Conservation (phyloP, 2,329 filamentous ascomycete species). For the Nemania abortiva region DNA sequence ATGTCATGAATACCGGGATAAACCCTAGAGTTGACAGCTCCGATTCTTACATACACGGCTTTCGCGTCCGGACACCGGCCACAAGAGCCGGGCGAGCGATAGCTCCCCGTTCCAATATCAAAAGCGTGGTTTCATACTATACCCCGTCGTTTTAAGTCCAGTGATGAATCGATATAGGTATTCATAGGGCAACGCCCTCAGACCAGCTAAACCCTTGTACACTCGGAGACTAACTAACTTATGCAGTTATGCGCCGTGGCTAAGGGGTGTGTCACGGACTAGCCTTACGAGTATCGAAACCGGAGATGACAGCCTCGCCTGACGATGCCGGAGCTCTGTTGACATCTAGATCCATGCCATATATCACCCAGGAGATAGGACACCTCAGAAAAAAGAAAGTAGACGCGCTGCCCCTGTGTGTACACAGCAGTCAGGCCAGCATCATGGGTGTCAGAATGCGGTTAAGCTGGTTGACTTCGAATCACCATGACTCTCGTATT, state of each 20-base stretch:
- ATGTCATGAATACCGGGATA: slow-evolving; percentile 15
- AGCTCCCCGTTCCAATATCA: background rate
- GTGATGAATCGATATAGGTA: slow-evolving; percentile 12
- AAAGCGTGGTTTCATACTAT: background rate
- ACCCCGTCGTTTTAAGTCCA: slow-evolving; percentile 16
- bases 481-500: slow-evolving; percentile 12
- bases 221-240: slow-evolving; percentile 13
- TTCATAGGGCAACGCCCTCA: slow-evolving; percentile 2
- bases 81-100: background rate
- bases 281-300: slow-evolving; percentile 20
- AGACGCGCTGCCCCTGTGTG: background rate
- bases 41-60: background rate
- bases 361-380: slow-evolving; percentile 1
- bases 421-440: background rate
- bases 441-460: slow-evolving; percentile 15
- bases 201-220: slow-evolving; percentile 19
- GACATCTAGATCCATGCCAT: slow-evolving; percentile 13
- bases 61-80: background rate
- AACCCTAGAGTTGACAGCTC: background rate
- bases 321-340: slow-evolving; percentile 6
- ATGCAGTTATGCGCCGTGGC: slow-evolving; percentile 24
- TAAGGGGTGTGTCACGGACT: slow-evolving; percentile 11
- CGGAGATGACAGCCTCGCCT: slow-evolving; percentile 29
- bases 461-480: slow-evolving; percentile 1
- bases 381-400: slow-evolving; percentile 22